Evolutionary conservation across 2,329 filamentous ascomycete genomes (phyloP).

Genomic region (Fusarium ambrosium): DNA sequence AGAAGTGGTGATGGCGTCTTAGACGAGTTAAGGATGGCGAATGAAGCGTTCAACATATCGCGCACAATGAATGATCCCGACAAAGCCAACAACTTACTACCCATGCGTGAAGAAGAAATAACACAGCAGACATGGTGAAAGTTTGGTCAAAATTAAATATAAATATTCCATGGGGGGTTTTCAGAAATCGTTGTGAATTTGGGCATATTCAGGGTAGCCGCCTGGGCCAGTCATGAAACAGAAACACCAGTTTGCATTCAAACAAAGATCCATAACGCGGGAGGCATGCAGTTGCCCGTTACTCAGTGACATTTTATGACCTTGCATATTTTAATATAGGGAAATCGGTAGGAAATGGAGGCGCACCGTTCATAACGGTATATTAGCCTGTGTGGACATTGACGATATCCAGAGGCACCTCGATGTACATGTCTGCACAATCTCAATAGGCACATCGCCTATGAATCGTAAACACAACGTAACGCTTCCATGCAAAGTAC

Average conservation of each 20-base stretch:
- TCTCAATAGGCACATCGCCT: fast-evolving
- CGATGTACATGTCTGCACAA: background rate
- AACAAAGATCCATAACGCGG: background rate
- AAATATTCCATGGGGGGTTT: background rate
- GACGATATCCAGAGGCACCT: no score
- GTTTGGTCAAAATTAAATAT: background rate
- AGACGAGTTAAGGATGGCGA: fast-evolving
- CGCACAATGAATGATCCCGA: background rate
- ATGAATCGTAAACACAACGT: background rate
- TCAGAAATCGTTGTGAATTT: background rate
- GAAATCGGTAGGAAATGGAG: background rate
- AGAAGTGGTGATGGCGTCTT: background rate
- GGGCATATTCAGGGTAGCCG: background rate
- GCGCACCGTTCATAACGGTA: background rate
- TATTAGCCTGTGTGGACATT: background rate
- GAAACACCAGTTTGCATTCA: background rate
- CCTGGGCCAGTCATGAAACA: background rate
- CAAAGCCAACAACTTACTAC: background rate
- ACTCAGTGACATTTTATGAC: background rate
- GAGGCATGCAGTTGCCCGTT: background rate
- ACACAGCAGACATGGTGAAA: background rate
- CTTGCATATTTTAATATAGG: background rate
- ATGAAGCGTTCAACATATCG: background rate
- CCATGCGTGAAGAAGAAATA: fast-evolving
- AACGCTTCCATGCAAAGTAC: background rate